Conservation (phyloP, 148 eudicot genomes). For the Beta vulgaris region DNA sequence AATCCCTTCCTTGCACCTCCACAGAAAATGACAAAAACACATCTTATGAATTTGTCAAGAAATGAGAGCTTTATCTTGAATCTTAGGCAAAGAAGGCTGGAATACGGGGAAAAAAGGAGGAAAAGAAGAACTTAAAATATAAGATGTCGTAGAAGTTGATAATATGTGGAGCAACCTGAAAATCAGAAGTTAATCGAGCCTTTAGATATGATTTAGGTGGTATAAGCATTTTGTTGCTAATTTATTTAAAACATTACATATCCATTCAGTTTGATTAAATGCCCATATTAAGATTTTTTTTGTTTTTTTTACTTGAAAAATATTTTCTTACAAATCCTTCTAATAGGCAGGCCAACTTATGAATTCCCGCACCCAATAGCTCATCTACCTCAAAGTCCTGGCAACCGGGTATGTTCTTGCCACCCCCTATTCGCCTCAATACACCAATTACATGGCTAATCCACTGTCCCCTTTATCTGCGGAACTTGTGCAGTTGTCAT, state of each 20-base stretch:
- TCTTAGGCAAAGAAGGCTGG: neutral
- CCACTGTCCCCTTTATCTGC: slow-evolving; percentile 8
- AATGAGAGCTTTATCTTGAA: neutral
- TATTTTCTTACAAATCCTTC: slow-evolving; percentile 15
- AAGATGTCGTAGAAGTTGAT: neutral
- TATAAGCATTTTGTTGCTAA: neutral
- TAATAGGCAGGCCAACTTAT: slow-evolving; percentile 80
- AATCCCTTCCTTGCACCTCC: neutral
- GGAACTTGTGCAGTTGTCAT: slow-evolving; percentile 66
- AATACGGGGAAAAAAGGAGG: neutral
- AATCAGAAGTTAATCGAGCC: neutral
- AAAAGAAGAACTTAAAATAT: neutral
- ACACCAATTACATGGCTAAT: neutral
- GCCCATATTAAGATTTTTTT: neutral
- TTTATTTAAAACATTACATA: neutral
- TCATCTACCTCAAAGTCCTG: slow-evolving; percentile 81
- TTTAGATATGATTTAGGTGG: neutral
- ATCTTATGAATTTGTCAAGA: neutral
- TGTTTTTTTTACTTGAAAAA: neutral
- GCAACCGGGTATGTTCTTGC: slow-evolving; percentile 65
- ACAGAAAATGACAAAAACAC: neutral
- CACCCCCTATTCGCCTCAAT: neutral
- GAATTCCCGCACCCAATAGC: slow-evolving; percentile 91
- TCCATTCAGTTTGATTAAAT: neutral
- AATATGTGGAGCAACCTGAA: neutral